A percentile compares a stretch with the other conserved stretches of the same genome.
phyloP scores from a whole-genome alignment of 2,329 filamentous ascomycete genomes.

The Lomentospora prolificans region DNA sequence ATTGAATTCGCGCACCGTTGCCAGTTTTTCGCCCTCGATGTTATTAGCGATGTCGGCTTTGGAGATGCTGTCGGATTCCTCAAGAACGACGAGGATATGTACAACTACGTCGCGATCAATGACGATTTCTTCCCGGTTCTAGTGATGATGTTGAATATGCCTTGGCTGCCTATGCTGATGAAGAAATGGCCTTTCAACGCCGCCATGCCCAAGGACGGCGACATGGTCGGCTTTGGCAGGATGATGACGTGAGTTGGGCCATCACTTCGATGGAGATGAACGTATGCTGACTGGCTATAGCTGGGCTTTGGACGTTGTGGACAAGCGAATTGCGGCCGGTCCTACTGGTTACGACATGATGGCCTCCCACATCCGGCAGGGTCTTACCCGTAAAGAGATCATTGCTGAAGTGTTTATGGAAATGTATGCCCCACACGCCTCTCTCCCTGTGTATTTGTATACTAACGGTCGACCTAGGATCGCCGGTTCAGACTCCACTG shows the following conservation, averaged over 20 bases:
- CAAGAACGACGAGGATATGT: slow-evolving; percentile 33
- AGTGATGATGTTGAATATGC: slow-evolving; percentile 31
- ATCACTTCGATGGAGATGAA: background rate
- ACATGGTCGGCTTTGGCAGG: slow-evolving; percentile 27
- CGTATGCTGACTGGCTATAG: background rate
- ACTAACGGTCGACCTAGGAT: background rate
- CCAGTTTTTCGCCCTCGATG: slow-evolving; percentile 45
- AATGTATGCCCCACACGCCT: slow-evolving; percentile 19
- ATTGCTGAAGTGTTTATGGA: slow-evolving; percentile 22
- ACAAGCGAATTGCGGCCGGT: slow-evolving; percentile 14
- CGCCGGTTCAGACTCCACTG: slow-evolving; percentile 25
- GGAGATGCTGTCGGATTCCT: slow-evolving; percentile 40
- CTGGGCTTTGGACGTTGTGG: background rate
- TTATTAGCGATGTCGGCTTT: slow-evolving; percentile 43
- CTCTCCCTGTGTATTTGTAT: background rate
- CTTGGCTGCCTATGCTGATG: slow-evolving; percentile 29
- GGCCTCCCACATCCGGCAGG: slow-evolving; percentile 28
- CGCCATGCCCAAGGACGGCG: slow-evolving; percentile 28
- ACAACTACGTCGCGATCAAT: slow-evolving; percentile 35
- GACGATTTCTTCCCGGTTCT: slow-evolving; percentile 30
- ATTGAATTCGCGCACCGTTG: slow-evolving; percentile 38
- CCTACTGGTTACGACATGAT: slow-evolving; percentile 25
- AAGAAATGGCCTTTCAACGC: slow-evolving; percentile 29
- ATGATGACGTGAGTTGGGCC: background rate
- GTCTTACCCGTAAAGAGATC: slow-evolving; percentile 19